Conservation (phyloP, 805 yeast genomes). For the Myxozyma melibiosi region DNA sequence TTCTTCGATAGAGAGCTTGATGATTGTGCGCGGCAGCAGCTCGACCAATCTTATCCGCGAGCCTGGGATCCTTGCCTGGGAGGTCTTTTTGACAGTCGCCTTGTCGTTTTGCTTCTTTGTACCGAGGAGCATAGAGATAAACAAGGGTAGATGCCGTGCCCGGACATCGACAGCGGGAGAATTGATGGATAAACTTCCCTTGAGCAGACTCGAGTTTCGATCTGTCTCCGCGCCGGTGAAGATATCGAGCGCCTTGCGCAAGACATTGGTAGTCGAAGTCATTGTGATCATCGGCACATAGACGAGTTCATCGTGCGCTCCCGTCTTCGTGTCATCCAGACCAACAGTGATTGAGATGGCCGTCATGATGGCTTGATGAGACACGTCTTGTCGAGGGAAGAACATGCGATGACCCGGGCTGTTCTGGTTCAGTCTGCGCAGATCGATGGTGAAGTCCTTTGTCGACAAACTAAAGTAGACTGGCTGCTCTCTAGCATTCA, state of each 20-base stretch:
- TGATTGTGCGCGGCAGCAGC: conserved; percentile 36
- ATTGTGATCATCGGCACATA: conserved; percentile 45
- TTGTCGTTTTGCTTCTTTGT: not conserved
- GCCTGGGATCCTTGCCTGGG: too few relatives aligned
- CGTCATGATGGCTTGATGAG: conserved; percentile 46
- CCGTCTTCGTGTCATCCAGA: conserved; percentile 35
- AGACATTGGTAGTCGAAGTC: conserved; percentile 43
- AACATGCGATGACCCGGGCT: conserved; percentile 46
- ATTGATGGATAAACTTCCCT: conserved; percentile 41
- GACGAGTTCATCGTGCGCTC: conserved; percentile 43
- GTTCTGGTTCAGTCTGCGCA: conserved; percentile 45
- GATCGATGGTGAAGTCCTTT: conserved; percentile 43
- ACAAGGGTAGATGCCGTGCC: conserved; percentile 41
- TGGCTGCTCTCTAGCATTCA: conserved; percentile 3
- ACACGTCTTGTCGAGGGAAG: conserved; percentile 42
- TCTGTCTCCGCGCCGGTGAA: conserved; percentile 35
- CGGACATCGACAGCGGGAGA: conserved; percentile 46
- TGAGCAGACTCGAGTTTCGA: conserved; percentile 37
- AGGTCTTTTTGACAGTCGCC: too few relatives aligned
- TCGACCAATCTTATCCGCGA: conserved; percentile 6
- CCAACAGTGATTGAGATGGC: conserved; percentile 43
- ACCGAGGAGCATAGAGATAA: conserved; percentile 33
- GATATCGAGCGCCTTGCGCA: conserved; percentile 42
- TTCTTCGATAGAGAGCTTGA: conserved; percentile 41
- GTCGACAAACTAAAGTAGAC: conserved; percentile 29